phyloP scores from a whole-genome alignment of 768 basidiomycete genomes.

The Trametes maxima region DNA sequence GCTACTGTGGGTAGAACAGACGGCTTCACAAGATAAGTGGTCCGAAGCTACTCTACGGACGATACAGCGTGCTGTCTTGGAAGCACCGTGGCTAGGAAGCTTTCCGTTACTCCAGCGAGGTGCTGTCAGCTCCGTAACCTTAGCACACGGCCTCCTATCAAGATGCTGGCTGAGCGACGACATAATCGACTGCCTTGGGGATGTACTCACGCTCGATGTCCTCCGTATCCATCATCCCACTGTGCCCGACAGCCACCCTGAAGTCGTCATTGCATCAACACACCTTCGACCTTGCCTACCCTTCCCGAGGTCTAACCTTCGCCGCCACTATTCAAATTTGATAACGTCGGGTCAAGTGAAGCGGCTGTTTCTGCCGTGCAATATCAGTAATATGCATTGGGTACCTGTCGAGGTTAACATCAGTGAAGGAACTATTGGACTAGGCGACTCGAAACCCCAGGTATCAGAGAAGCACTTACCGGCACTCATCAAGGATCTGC shows the following conservation, averaged over 20 bases:
- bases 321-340: background rate
- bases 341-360: background rate
- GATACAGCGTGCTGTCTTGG: background rate
- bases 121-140: background rate
- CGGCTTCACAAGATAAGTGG: background rate
- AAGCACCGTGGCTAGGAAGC: background rate
- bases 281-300: background rate
- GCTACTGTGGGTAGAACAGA: background rate
- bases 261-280: background rate
- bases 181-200: background rate
- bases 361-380: background rate
- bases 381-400: slow-evolving; percentile 3
- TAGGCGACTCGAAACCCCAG: background rate
- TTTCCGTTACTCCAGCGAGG: background rate
- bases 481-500: background rate
- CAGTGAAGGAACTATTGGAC: background rate
- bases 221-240: too few relatives aligned
- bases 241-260: too few relatives aligned
- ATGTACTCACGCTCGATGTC: background rate
- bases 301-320: background rate
- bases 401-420: background rate
- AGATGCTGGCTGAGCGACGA: background rate
- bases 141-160: background rate
- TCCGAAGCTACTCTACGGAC: background rate
- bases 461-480: background rate